Percentiles rank a stretch among this genome's conserved stretches.
These are phyloP conservation scores for Cucumis cinereus DNA, from an alignment of 306 rosid genomes.

Conservation along the genomic window DNA sequence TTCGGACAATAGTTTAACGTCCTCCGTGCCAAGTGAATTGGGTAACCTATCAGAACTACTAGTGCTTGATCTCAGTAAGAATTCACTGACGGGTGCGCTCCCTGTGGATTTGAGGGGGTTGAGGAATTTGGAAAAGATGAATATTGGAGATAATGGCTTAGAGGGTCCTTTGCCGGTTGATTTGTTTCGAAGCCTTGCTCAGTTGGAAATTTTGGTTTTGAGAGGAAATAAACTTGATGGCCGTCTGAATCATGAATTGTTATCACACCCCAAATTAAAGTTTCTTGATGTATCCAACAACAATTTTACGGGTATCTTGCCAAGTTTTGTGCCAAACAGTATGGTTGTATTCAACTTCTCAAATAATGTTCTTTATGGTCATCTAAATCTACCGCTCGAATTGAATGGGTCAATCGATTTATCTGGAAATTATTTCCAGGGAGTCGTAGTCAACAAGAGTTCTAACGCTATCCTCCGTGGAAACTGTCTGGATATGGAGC, in stretches of 20 bases:
- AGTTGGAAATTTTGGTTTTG: slow-evolving; percentile 28
- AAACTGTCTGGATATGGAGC: slow-evolving; percentile 45
- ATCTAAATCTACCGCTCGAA: slow-evolving; percentile 20
- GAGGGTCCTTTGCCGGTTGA: slow-evolving; percentile 29
- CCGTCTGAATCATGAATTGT: slow-evolving; percentile 27
- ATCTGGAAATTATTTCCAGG: slow-evolving; percentile 68
- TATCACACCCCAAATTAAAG: slow-evolving; percentile 34
- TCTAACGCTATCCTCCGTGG: slow-evolving; percentile 26
- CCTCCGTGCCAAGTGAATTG: slow-evolving; percentile 35
- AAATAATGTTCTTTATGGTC: slow-evolving; percentile 57
- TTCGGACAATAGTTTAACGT: slow-evolving; percentile 44
- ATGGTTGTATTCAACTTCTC: slow-evolving; percentile 45
- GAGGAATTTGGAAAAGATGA: slow-evolving; percentile 22
- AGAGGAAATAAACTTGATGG: slow-evolving; percentile 42
- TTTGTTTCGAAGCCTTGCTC: slow-evolving; percentile 26
- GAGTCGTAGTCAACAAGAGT: slow-evolving; percentile 20
- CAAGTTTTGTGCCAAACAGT: slow-evolving; percentile 14
- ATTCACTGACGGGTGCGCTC: slow-evolving; percentile 49
- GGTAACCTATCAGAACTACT: slow-evolving; percentile 39
- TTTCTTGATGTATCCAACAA: slow-evolving; percentile 57
- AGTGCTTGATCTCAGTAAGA: slow-evolving; percentile 52
- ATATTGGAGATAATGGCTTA: slow-evolving; percentile 21
- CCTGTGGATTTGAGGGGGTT: slow-evolving; percentile 23
- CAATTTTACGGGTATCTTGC: slow-evolving; percentile 45
- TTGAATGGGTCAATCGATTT: slow-evolving; percentile 39